Evolutionary conservation across 225 moss, liverwort and hornwort species (phyloP).

Genomic region (Physcomitrium patens): DNA sequence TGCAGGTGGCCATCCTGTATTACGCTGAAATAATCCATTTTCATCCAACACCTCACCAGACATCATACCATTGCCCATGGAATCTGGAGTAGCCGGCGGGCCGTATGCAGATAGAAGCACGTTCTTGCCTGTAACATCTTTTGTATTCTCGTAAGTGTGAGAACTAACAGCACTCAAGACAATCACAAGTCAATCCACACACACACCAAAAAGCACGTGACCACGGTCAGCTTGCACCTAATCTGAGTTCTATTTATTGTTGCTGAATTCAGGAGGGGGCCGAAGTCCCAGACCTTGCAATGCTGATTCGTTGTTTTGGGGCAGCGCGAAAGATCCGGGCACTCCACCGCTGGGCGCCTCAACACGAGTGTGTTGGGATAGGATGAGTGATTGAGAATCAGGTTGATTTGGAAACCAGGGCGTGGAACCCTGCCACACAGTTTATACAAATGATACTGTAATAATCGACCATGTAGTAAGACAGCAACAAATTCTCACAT

Average conservation of each 20-base stretch:
- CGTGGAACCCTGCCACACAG: slow-evolving; percentile 54
- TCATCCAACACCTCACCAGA: slow-evolving; percentile 74
- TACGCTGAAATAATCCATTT: slow-evolving; percentile 68
- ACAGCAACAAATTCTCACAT: slow-evolving; percentile 18
- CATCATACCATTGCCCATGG: slow-evolving; percentile 73
- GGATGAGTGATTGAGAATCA: slow-evolving; percentile 56
- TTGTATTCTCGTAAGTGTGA: slow-evolving; percentile 58
- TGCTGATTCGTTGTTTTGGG: slow-evolving; percentile 71
- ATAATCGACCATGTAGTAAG: slow-evolving; percentile 18
- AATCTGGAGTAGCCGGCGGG: slow-evolving; percentile 70
- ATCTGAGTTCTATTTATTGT: slow-evolving; percentile 73
- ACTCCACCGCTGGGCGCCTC: slow-evolving; percentile 57
- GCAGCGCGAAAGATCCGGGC: slow-evolving; percentile 53
- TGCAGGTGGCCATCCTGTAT: slow-evolving; percentile 63
- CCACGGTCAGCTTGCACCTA: slow-evolving; percentile 79
- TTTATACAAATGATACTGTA: slow-evolving; percentile 18
- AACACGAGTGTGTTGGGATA: slow-evolving; percentile 55
- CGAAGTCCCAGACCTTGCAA: slow-evolving; percentile 69
- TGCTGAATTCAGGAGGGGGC: slow-evolving; percentile 65
- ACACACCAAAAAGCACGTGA: slow-evolving; percentile 88
- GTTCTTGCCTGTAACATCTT: slow-evolving; percentile 68
- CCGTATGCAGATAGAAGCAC: slow-evolving; percentile 64
- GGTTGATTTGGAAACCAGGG: slow-evolving; percentile 75
- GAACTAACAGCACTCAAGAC: slow-evolving; percentile 54
- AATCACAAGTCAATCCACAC: slow-evolving; percentile 78